Evolutionary conservation across 192 early-diverging fungal species (phyloP).

Genomic region (Chytriomyces sp.): DNA sequence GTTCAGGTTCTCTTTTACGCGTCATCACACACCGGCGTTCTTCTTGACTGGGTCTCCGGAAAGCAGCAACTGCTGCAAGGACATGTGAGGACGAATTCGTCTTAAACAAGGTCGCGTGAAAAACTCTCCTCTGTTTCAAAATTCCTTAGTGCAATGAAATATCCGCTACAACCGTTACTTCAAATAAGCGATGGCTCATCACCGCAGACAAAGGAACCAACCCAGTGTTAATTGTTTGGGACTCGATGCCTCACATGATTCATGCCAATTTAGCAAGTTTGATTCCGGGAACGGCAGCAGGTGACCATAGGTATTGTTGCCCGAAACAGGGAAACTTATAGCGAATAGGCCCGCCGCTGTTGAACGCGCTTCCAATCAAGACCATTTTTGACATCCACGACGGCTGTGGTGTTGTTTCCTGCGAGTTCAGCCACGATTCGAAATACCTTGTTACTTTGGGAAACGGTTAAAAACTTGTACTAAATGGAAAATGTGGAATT

Average conservation of each 20-base stretch:
- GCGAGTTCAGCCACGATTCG: conserved; percentile 49
- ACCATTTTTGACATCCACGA: conserved; percentile 59
- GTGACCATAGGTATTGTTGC: not conserved
- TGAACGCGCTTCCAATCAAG: conserved; percentile 55
- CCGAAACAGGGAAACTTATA: too few relatives aligned
- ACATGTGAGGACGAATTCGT: conserved; percentile 46
- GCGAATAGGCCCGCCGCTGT: conserved; percentile 4
- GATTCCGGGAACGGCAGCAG: conserved; percentile 11
- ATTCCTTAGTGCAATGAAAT: conserved; percentile 50
- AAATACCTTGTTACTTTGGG: conserved; percentile 59
- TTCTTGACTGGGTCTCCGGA: conserved; percentile 49
- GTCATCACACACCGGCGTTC: conserved; percentile 54
- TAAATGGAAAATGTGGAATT: not conserved
- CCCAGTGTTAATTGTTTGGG: conserved; percentile 61
- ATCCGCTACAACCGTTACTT: conserved; percentile 38
- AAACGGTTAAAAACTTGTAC: conserved; percentile 35
- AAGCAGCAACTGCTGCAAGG: conserved; percentile 57
- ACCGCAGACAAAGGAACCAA: conserved; percentile 56
- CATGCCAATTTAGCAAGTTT: conserved; percentile 13
- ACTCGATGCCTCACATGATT: conserved; percentile 42
- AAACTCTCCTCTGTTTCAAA: not conserved
- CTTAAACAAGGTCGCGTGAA: not conserved
- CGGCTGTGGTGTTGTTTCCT: conserved; percentile 46
- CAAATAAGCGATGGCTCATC: conserved; percentile 50
- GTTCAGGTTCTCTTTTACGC: conserved; percentile 54